A percentile compares a stretch with the other conserved stretches of the same genome.
Conservation (phyloP, 2,329 filamentous ascomycete species). For the Raffaelea arxii region DNA sequence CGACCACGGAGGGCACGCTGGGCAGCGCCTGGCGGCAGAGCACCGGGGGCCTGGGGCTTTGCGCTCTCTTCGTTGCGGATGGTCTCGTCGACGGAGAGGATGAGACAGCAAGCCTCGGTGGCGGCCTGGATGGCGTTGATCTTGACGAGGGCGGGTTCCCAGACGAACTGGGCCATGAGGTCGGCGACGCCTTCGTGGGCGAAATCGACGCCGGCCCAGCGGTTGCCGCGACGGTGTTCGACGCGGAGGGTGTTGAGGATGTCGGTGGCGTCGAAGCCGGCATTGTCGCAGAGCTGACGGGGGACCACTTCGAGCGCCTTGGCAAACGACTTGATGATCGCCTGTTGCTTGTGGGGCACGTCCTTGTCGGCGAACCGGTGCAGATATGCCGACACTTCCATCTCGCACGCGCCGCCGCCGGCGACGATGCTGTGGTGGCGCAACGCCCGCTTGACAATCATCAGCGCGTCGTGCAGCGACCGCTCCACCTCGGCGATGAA, state of each 20-base stretch:
- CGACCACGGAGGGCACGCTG: constrained; percentile 78
- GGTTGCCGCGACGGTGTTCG: constrained; percentile 86
- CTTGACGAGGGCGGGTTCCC: constrained; percentile 95
- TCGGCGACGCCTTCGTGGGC: constrained; percentile 82
- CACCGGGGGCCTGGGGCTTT: constrained; percentile 68
- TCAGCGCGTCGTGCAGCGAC: constrained; percentile 96
- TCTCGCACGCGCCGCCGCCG: constrained; percentile 88
- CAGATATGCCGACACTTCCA: constrained; percentile 92
- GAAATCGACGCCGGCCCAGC: constrained; percentile 96
- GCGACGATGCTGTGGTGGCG: constrained; percentile 92
- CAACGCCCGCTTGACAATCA: constrained; percentile 98
- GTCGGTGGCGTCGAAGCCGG: constrained; percentile 95
- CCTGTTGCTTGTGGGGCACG: constrained; percentile 89
- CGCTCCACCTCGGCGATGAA: constrained; percentile 99
- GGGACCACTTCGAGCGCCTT: constrained; percentile 96
- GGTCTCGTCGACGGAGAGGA: constrained; percentile 93
- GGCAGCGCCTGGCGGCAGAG: constrained; percentile 70
- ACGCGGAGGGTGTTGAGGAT: constrained; percentile 94
- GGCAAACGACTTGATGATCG: constrained; percentile 95
- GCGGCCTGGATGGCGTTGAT: constrained; percentile 94
- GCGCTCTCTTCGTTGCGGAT: constrained; percentile 96
- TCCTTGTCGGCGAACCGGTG: constrained; percentile 89
- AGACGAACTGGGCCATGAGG: constrained; percentile 93
- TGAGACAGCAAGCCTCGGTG: constrained; percentile 89
- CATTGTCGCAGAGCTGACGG: constrained; percentile 95